Evolutionary conservation across 2,329 filamentous ascomycete genomes (phyloP), one percentile per base, ranked within the genome.

Genomic region (Aspergillus awamori): DNA sequence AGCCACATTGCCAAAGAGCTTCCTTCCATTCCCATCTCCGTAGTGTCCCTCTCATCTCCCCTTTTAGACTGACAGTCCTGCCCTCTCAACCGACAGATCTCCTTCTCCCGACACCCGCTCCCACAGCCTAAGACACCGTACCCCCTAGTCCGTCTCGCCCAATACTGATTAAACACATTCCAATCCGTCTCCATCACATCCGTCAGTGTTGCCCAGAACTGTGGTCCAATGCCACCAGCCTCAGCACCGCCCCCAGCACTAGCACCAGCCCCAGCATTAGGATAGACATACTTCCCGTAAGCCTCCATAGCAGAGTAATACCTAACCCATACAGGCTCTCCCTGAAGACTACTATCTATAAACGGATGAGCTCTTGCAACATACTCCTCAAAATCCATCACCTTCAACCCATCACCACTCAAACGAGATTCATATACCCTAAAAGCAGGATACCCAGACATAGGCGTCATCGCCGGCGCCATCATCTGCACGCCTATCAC

Each of bases 121-220:
- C 69, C 72, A 63, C 84, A 86, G 3, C 53, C 60, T 4, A 73
- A 72, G 3, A 74, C 69, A 5, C 73, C 72, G 73, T 78, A 82
- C 3, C 82, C 82, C 5, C 85, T 78, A 8, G 76, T 79, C 61
- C 83, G 83, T 58, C 83, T 76, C 0, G 74, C 69, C 53, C 80
- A 77, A 69, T 81, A 87, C 3, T 71, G 74, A 15, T 80, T 73
- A 65, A 87, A 86, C 1, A 77, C 70, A 0, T 68, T 62, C 2
- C 77, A 64, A 58, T 84, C 71, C 4, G 60, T 65, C 62, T 83
- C 80, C 53, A 87, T 80, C 3, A 75, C 69, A 1, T 74, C 74
- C 1, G 85, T 87, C 20, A 87, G 76, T 64, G 83, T 81, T 69
- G 87, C 85, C 85, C 85, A 87, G 71, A 87, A 87, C 1, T 80